These are phyloP conservation scores for Colletotrichum lini DNA, from an alignment of 2,329 filamentous ascomycete genomes.

Conservation along the genomic window DNA sequence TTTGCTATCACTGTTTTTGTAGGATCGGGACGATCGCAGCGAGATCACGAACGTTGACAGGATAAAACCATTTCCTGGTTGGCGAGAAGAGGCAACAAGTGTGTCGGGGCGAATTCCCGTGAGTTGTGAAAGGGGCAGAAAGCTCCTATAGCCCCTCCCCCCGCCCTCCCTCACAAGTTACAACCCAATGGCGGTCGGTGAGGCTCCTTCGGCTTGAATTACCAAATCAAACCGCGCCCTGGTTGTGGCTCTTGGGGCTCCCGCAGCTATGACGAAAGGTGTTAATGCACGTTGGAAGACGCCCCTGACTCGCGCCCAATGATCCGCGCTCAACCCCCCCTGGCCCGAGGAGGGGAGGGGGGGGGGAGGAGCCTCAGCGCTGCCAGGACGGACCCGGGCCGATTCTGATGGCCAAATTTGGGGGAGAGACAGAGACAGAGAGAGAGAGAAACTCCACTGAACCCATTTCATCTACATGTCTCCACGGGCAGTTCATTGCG, in stretches of 20 bases:
- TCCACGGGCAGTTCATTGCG: conserved; percentile 29
- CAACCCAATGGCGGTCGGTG: no score
- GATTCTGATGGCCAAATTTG: conserved; percentile 16
- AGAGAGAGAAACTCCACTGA: conserved; percentile 1
- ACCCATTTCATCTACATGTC: conserved; percentile 22
- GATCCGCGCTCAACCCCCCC: not conserved
- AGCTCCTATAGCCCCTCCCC: not conserved
- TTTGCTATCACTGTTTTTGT: not conserved
- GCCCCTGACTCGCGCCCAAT: conserved; percentile 30
- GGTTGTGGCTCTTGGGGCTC: not conserved
- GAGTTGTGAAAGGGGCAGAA: conserved; percentile 7
- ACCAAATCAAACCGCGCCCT: conserved; percentile 11
- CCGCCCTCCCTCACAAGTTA: not conserved
- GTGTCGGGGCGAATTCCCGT: conserved; percentile 23
- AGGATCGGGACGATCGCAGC: conserved; percentile 16
- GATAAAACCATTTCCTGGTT: conserved; percentile 31
- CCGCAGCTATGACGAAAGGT: conserved; percentile 30
- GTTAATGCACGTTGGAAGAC: conserved; percentile 29
- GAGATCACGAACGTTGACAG: not conserved
- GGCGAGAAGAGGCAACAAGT: conserved; percentile 19
- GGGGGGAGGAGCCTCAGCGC: not conserved
- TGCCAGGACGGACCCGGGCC: conserved; percentile 25
- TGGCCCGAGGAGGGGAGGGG: no score
- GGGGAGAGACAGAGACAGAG: not conserved
- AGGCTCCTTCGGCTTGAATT: conserved; percentile 22